Base-by-base conservation (phyloP, 2,329 filamentous ascomycete genomes). In the Microdochium paspali region DNA sequence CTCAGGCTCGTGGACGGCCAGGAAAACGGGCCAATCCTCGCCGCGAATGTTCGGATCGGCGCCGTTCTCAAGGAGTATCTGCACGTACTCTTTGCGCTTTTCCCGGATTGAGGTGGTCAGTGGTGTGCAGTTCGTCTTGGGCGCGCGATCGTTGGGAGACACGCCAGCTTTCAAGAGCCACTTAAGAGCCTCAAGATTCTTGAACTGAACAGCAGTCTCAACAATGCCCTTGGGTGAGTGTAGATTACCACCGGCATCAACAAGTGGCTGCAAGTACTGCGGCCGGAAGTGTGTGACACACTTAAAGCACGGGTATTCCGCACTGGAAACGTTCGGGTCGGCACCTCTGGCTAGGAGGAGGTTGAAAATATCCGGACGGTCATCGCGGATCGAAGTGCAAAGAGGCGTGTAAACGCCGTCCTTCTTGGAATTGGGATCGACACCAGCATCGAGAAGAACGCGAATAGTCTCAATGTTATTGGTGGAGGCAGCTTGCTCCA, bases 11-110 rank as follows among this genome's bases (percentile, higher is more conserved):
- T 70, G 72, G 45, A 85, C 80, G 0, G 83, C 81, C 77, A 87
- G 81, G 60, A 76, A 82, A 10, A 86, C 70, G 0, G 84, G 84
- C 83, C 83, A 87, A 58, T 86, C 80, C 55, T 84, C 71, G 28
- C 82, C 82, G 13, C 82, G 73, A 18, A 83, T 65, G 47, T 77
- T 76, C 4, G 81, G 78, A 50, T 84, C 77, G 0, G 80, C 81
- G 10, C 80, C 80, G 24, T 76, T 70, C 3, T 66, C 61, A 6
- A 84, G 68, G 1, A 85, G 69, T 10, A 75, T 60, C 32, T 83
- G 77, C 21, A 85, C 72, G 54, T 84, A 68, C 5, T 84, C 80
- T 23, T 69, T 58, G 2, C 74, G 72, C 57, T 80, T 71, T 46
- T 82, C 77, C 4, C 72, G 71, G 50, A 85, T 85, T 3, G 82